Conservation (phyloP, 257 asterid species). For the Nicotiana knightiana region DNA sequence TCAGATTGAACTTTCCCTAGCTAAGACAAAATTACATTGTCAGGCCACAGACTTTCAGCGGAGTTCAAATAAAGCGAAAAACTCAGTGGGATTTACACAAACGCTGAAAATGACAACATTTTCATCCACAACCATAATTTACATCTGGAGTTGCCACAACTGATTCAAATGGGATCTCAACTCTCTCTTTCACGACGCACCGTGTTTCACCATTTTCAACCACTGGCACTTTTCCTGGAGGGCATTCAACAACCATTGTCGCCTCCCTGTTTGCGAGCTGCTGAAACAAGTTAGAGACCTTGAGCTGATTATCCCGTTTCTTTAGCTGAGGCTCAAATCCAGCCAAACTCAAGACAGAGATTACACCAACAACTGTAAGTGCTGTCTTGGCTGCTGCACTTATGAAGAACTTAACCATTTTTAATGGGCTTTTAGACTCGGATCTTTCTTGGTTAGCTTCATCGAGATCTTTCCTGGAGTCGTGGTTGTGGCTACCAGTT, state of each 20-base stretch:
- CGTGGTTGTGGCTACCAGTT: not conserved
- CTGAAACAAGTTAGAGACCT: constrained; percentile 36
- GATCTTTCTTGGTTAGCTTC: constrained; percentile 2
- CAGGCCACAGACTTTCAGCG: constrained; percentile 33
- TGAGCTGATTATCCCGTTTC: constrained; percentile 47
- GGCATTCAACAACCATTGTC: constrained; percentile 30
- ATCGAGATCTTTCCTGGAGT: constrained; percentile 13
- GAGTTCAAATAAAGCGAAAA: constrained; percentile 9
- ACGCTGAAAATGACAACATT: not conserved
- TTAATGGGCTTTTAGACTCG: constrained; percentile 28
- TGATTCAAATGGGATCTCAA: constrained; percentile 78
- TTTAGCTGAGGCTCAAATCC: constrained; percentile 66
- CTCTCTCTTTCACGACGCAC: constrained; percentile 83
- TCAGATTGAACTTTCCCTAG: not conserved
- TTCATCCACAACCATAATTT: constrained; percentile 85
- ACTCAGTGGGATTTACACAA: constrained; percentile 3
- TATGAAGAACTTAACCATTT: constrained; percentile 28
- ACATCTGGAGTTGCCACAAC: constrained; percentile 71
- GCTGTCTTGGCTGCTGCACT: constrained; percentile 62
- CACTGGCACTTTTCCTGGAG: constrained; percentile 67
- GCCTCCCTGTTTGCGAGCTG: constrained; percentile 27
- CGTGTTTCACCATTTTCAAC: constrained; percentile 69
- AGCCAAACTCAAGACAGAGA: constrained; percentile 61
- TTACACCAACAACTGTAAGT: constrained; percentile 57
- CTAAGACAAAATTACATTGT: constrained; percentile 23